These are phyloP conservation scores for Coprinellus aureogranulatus DNA, from an alignment of 768 basidiomycete genomes.

Conservation along the genomic window DNA sequence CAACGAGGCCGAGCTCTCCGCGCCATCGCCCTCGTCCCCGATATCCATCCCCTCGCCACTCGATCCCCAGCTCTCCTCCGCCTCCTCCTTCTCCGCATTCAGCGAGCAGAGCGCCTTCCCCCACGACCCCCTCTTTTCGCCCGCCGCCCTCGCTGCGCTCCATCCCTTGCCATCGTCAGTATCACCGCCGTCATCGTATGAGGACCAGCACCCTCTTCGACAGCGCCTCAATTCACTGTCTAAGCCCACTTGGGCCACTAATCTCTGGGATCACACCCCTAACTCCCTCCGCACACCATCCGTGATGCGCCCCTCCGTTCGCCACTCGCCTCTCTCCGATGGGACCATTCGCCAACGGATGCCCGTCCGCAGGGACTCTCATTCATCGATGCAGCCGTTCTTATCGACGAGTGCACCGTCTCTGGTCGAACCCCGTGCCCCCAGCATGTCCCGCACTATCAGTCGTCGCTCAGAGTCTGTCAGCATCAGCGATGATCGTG, in stretches of 20 bases:
- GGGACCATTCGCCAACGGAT: slow-evolving; percentile 38
- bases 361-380: slow-evolving; percentile 43
- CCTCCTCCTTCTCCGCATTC: slow-evolving; percentile 46
- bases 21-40: slow-evolving; percentile 49
- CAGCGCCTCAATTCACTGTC: slow-evolving; percentile 52
- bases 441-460: slow-evolving; percentile 56
- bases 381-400: slow-evolving; percentile 56
- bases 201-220: slow-evolving; percentile 40
- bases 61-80: slow-evolving; percentile 38
- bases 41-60: slow-evolving; percentile 58
- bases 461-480: slow-evolving; percentile 67
- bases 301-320: slow-evolving; percentile 41
- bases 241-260: slow-evolving; percentile 64
- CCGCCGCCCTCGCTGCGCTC: slow-evolving; percentile 57
- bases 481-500: slow-evolving; percentile 58
- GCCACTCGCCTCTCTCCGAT: slow-evolving; percentile 48
- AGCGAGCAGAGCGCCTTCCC: slow-evolving; percentile 41
- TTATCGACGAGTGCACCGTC: slow-evolving; percentile 73
- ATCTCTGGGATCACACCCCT: slow-evolving; percentile 56
- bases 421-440: slow-evolving; percentile 43
- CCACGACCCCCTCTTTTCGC: slow-evolving; percentile 55
- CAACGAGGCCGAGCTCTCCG: slow-evolving; percentile 51
- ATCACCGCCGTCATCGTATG: slow-evolving; percentile 55
- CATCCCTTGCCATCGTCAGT: slow-evolving; percentile 62
- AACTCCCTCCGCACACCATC: slow-evolving; percentile 45